Percentiles rank a stretch among this genome's conserved stretches.
These are phyloP conservation scores for Botrytis fragariae DNA, from an alignment of 2,329 filamentous ascomycete species.

Conservation along the genomic window DNA sequence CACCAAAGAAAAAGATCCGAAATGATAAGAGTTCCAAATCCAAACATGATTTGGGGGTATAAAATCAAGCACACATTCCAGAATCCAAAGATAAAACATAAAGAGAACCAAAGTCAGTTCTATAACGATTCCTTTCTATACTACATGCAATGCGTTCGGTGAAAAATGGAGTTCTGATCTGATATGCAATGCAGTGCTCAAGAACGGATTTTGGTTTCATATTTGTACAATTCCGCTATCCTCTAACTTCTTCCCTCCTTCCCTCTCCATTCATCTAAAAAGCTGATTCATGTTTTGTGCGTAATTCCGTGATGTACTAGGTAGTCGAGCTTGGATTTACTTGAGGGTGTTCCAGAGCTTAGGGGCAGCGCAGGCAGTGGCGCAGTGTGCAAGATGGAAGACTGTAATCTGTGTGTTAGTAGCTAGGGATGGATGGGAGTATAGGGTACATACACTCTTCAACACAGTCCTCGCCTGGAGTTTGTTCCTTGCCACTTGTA, in stretches of 20 bases:
- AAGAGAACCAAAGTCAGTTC: conserved; percentile 11
- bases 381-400: conserved; percentile 98
- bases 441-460: conserved; percentile 82
- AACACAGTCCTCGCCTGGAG: conserved; percentile 87
- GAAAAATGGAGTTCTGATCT: conserved; percentile 28
- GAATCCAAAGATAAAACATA: background rate
- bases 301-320: conserved; percentile 20
- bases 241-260: conserved; percentile 18
- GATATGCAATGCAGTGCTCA: conserved; percentile 33
- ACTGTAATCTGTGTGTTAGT: conserved; percentile 52
- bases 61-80: background rate
- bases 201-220: conserved; percentile 29
- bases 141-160: conserved; percentile 34
- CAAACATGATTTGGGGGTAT: background rate
- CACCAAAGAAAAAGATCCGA: background rate
- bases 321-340: conserved; percentile 53
- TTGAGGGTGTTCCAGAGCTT: conserved; percentile 93
- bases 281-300: conserved; percentile 12
- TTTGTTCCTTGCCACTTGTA: conserved; percentile 60
- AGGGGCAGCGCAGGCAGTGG: conserved; percentile 85
- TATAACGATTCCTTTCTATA: conserved; percentile 34
- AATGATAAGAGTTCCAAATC: background rate
- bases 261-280: conserved; percentile 28
- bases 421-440: background rate
- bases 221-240: conserved; percentile 32